Evolutionary conservation across 2,329 filamentous ascomycete species (phyloP).

Genomic region (Dothistroma pini): DNA sequence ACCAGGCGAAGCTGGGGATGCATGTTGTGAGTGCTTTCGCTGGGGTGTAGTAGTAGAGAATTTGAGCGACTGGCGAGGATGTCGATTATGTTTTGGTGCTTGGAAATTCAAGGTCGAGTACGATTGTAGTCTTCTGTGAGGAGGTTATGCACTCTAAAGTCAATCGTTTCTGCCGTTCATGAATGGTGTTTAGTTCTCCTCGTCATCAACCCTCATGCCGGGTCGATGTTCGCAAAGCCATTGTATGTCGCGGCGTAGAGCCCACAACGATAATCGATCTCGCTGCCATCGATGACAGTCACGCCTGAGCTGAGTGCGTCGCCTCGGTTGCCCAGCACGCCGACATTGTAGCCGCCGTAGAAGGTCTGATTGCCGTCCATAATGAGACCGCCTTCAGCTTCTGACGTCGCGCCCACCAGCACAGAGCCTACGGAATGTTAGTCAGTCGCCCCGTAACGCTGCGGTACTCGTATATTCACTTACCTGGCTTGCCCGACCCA

Average conservation of each 20-base stretch:
- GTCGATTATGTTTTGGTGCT: too few species aligned
- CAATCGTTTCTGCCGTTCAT: too few species aligned
- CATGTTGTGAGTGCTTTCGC: too few species aligned
- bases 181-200: too few species aligned
- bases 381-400: slow-evolving; percentile 24
- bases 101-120: too few species aligned
- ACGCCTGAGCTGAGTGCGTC: slow-evolving; percentile 26
- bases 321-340: slow-evolving; percentile 27
- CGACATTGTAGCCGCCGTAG: slow-evolving; percentile 26
- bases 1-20: too few species aligned
- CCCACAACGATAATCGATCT: slow-evolving; percentile 30
- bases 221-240: slow-evolving; percentile 3
- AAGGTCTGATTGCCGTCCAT: slow-evolving; percentile 16
- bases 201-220: not conserved
- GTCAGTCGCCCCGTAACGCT: not conserved
- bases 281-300: slow-evolving; percentile 29
- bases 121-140: too few species aligned
- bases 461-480: not conserved
- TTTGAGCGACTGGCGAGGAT: too few species aligned
- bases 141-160: too few species aligned
- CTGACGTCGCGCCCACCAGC: slow-evolving; percentile 21
- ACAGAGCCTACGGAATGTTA: slow-evolving; percentile 13
- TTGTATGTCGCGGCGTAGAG: slow-evolving; percentile 26
- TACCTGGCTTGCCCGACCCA: slow-evolving; percentile 19
- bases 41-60: too few species aligned